A percentile compares a stretch with the other conserved stretches of the same genome.
phyloP scores from a whole-genome alignment of 306 rosid genomes.

The Cicer bijugum region DNA sequence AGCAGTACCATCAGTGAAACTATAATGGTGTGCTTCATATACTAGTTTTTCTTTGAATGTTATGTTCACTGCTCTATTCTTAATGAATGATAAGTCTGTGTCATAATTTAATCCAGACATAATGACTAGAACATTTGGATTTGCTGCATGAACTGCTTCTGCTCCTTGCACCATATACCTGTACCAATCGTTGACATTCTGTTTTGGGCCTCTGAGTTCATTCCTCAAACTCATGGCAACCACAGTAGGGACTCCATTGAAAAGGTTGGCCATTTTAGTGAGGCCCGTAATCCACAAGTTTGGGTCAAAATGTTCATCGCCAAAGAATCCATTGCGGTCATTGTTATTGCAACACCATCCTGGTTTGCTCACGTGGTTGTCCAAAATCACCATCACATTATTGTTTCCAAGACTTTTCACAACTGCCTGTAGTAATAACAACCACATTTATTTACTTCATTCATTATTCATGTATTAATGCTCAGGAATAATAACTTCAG shows the following conservation, averaged over 20 bases:
- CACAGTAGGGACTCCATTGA: conserved; percentile 62
- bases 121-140: conserved; percentile 74
- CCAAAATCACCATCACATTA: conserved; percentile 79
- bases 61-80: conserved; percentile 52
- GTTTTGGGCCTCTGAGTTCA: conserved; percentile 84
- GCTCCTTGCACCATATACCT: conserved; percentile 91
- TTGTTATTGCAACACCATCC: conserved; percentile 77
- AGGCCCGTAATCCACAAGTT: conserved; percentile 71
- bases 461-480: too few species aligned
- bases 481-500: too few species aligned
- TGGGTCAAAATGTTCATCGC: conserved; percentile 70
- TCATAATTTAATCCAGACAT: conserved; percentile 77
- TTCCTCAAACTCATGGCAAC: conserved; percentile 90
- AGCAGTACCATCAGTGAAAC: conserved; percentile 67
- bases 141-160: conserved; percentile 86
- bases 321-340: conserved; percentile 81
- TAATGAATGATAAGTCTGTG: conserved; percentile 69
- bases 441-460: too few species aligned
- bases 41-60: conserved; percentile 67
- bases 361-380: conserved; percentile 76
- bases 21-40: conserved; percentile 80
- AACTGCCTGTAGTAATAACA: not conserved
- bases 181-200: conserved; percentile 75
- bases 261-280: conserved; percentile 74
- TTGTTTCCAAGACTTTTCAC: conserved; percentile 65